These are phyloP conservation scores for Talaromyces islandicus DNA, from an alignment of 2,329 filamentous ascomycete species.

Conservation along the genomic window DNA sequence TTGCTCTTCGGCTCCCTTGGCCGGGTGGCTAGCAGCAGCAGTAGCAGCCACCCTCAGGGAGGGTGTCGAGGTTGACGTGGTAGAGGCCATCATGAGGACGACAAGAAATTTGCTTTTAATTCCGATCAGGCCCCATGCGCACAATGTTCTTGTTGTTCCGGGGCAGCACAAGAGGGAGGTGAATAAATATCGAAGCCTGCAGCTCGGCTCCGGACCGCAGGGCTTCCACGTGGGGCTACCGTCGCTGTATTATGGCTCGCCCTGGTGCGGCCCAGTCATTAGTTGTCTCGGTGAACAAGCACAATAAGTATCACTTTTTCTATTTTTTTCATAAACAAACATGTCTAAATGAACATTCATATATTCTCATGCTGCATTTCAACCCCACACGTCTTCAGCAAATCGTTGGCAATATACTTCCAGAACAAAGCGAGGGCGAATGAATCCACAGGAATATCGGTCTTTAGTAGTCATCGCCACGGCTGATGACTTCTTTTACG, in stretches of 20 bases:
- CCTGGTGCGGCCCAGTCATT: background rate
- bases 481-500: constrained; percentile 81
- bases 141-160: background rate
- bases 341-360: background rate
- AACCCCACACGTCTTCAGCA: background rate
- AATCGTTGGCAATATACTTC: background rate
- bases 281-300: background rate
- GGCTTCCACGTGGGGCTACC: constrained; percentile 33
- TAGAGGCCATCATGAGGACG: constrained; percentile 21
- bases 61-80: constrained; percentile 24
- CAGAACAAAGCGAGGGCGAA: background rate
- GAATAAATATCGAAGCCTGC: constrained; percentile 4
- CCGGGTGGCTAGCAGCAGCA: constrained; percentile 15
- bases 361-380: background rate
- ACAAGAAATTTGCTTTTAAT: constrained; percentile 4
- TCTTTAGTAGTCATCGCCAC: constrained; percentile 73
- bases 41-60: constrained; percentile 22
- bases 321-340: background rate
- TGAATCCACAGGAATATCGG: background rate
- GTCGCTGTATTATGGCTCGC: background rate
- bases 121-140: constrained; percentile 11
- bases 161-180: background rate
- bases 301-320: background rate
- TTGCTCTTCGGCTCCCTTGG: constrained; percentile 12
- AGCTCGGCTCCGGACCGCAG: constrained; percentile 19